Conservation (phyloP, 2,329 filamentous ascomycete genomes). For the Trichoderma atrobrunneum region DNA sequence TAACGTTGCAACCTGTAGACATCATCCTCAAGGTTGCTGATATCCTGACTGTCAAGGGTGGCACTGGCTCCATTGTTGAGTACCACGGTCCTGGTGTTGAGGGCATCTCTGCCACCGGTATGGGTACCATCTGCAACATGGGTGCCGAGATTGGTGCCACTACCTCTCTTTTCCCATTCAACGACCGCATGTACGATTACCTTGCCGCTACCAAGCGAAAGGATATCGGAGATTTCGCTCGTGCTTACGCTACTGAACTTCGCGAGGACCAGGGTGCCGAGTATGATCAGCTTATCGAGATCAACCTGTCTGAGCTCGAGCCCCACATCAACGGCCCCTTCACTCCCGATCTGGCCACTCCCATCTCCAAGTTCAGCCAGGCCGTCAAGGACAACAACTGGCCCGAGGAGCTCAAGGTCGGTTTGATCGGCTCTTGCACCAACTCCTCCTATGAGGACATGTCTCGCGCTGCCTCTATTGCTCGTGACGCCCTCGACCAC, state of each 20-base stretch:
- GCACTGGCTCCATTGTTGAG: constrained; percentile 86
- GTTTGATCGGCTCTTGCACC: constrained; percentile 96
- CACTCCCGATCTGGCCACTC: constrained; percentile 95
- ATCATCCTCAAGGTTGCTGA: constrained; percentile 97
- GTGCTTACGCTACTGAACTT: constrained; percentile 80
- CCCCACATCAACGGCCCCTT: constrained; percentile 99
- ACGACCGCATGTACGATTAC: constrained; percentile 97
- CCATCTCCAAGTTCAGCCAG: constrained; percentile 95
- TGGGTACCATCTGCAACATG: constrained; percentile 78
- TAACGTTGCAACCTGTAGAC: constrained; percentile 49
- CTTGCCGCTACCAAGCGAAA: constrained; percentile 85
- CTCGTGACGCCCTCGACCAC: constrained; percentile 84
- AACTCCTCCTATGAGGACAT: constrained; percentile 88
- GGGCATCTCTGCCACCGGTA: constrained; percentile 75
- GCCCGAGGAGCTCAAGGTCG: constrained; percentile 95
- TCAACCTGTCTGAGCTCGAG: constrained; percentile 92
- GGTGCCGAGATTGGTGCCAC: constrained; percentile 77
- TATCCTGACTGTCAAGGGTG: constrained; percentile 96
- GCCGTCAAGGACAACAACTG: constrained; percentile 92
- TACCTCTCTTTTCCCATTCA: constrained; percentile 95
- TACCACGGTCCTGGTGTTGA: constrained; percentile 73
- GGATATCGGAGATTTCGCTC: constrained; percentile 86
- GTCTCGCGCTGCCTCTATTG: constrained; percentile 88
- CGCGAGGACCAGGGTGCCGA: constrained; percentile 84
- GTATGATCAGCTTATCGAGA: constrained; percentile 94